Evolutionary conservation across 257 asterid genomes (phyloP).

Genomic region (Fraxinus excelsior): DNA sequence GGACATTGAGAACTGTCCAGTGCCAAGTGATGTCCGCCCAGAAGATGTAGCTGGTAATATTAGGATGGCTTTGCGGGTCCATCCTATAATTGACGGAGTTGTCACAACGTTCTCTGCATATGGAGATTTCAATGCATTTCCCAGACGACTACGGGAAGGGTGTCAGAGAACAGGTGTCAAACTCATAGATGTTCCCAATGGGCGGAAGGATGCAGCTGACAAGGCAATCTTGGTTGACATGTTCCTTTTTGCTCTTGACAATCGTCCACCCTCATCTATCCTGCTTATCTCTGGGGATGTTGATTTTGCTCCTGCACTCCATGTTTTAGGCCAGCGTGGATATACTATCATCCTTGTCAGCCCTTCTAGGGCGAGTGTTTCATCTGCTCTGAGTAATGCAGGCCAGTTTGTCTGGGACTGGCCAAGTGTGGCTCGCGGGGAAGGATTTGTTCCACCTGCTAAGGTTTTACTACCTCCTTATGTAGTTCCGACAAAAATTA

Average conservation of each 20-base stretch:
- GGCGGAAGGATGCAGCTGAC: conserved; percentile 95
- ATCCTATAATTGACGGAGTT: conserved; percentile 73
- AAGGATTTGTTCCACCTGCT: conserved; percentile 65
- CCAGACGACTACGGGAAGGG: conserved; percentile 86
- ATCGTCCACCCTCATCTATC: conserved; percentile 87
- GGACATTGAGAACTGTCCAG: conserved; percentile 98
- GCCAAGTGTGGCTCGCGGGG: conserved; percentile 87
- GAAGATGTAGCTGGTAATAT: conserved; percentile 92
- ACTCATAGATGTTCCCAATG: conserved; percentile 87
- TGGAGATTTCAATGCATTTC: conserved; percentile 83
- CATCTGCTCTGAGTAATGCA: conserved; percentile 84
- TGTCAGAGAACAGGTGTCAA: conserved; percentile 95
- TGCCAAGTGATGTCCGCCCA: conserved; percentile 82
- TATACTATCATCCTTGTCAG: conserved; percentile 80
- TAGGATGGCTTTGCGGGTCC: conserved; percentile 75
- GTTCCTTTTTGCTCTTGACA: conserved; percentile 95
- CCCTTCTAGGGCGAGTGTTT: conserved; percentile 67
- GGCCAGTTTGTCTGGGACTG: conserved; percentile 96
- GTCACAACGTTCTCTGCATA: conserved; percentile 82
- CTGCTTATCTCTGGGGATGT: conserved; percentile 96
- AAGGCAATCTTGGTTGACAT: conserved; percentile 92
- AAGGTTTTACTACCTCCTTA: conserved; percentile 43
- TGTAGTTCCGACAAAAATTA: conserved; percentile 37
- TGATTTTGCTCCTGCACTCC: conserved; percentile 95
- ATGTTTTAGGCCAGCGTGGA: conserved; percentile 93